Evolutionary conservation across 2,329 filamentous ascomycete genomes (phyloP).

Genomic region (Colletotrichum tropicale): DNA sequence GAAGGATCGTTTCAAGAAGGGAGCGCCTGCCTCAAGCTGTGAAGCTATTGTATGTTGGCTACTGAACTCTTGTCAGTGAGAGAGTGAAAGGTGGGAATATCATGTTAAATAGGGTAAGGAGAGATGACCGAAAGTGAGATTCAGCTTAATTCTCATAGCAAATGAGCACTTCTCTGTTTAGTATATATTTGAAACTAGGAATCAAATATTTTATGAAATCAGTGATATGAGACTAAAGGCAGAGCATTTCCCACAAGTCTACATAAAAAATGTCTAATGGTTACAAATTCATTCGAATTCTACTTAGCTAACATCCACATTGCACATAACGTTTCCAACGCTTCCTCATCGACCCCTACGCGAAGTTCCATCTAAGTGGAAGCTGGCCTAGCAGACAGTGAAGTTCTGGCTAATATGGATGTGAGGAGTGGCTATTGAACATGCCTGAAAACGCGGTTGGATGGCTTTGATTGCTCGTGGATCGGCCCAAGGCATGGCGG

Average conservation of each 20-base stretch:
- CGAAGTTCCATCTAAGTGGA: not conserved
- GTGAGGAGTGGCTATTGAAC: not conserved
- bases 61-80: not conserved
- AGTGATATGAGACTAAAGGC: not conserved
- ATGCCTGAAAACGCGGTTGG: not conserved
- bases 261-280: not conserved
- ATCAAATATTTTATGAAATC: not conserved
- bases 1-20: not conserved
- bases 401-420: not conserved
- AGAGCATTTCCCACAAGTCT: not conserved
- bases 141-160: not conserved
- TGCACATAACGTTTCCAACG: not conserved
- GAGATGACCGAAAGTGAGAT: not conserved
- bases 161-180: not conserved
- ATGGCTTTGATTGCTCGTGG: not conserved
- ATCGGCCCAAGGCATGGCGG: not conserved
- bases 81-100: not conserved
- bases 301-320: not conserved
- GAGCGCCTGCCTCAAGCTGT: not conserved
- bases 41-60: not conserved
- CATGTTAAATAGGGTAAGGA: fast-evolving
- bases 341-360: not conserved
- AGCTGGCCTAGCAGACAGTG: not conserved
- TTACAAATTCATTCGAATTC: not conserved
- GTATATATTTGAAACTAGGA: not conserved